Percentiles rank a stretch among this genome's conserved stretches.
phyloP scores from a whole-genome alignment of 352 stramenopile species.

The Pythium myriotylum region DNA sequence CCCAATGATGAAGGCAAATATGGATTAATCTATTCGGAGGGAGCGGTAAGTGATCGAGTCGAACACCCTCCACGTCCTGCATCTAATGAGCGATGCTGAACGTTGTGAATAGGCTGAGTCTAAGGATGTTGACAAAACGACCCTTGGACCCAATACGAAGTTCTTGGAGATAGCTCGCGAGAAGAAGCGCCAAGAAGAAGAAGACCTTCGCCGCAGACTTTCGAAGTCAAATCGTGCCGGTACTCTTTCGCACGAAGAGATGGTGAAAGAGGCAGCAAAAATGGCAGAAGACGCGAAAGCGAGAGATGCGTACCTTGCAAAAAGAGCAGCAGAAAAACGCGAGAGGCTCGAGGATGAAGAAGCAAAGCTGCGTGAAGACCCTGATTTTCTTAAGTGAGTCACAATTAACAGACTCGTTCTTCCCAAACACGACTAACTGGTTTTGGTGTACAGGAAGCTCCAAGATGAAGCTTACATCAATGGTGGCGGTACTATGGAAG shows the following conservation, averaged over 20 bases:
- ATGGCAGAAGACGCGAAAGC: constrained; percentile 80
- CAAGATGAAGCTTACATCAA: constrained; percentile 75
- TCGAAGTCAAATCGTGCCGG: constrained; percentile 37
- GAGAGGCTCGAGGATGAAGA: constrained; percentile 61
- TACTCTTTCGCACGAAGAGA: constrained; percentile 60
- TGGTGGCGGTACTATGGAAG: constrained; percentile 63
- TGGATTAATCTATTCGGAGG: constrained; percentile 58
- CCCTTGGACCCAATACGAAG: constrained; percentile 78
- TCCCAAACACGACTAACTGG: not conserved
- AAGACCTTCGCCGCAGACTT: constrained; percentile 67
- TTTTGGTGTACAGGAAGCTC: constrained; percentile 45
- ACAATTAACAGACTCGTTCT: too few species aligned
- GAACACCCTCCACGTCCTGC: too few species aligned
- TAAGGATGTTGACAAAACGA: constrained; percentile 75
- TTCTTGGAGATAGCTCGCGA: constrained; percentile 74
- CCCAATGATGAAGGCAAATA: constrained; percentile 53
- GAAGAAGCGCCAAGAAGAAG: constrained; percentile 65
- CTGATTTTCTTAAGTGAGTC: constrained; percentile 77
- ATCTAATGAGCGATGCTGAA: too few species aligned
- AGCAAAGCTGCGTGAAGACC: constrained; percentile 52
- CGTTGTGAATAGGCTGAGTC: constrained; percentile 43
- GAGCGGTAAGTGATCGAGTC: constrained; percentile 48
- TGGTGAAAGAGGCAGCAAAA: constrained; percentile 53
- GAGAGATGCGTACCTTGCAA: constrained; percentile 63
- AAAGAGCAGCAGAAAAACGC: constrained; percentile 52